Evolutionary conservation across 441 rosid genomes (phyloP), one percentile per base, ranked within the genome.

Genomic region (Populus hybrid): DNA sequence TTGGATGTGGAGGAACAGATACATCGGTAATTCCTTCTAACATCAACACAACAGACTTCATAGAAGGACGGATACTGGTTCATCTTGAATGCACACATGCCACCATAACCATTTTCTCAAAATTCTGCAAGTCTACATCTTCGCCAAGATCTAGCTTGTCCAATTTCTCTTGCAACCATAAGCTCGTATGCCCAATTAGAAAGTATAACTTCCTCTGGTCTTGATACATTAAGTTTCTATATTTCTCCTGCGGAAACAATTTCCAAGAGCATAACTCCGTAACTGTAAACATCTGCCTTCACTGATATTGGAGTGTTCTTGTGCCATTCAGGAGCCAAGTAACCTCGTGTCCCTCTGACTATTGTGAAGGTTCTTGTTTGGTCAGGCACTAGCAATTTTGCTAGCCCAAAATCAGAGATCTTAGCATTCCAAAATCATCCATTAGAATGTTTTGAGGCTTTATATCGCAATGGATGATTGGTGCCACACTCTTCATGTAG

Each of bases 401-500:
- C 84, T 6, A 86, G 70, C 4, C 88, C 81, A 7, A 86, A 84
- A 77, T 86, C 82, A 0, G 86, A 76, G 10, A 86, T 78, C 34
- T 80, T 86, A 0, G 82, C 81, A 6, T 26, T 53, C 73, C 65
- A 6, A 4, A 69, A 21, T 78, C 34, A 34, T 77, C 84, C 76
- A 84, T 68, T 2, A 82, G 76, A 23, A 86, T 83, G 79, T 83
- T 85, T 14, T 84, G 86, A 6, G 81, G 86, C 23, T 85, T 86
- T 16, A 86, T 79, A 36, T 84, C 79, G 10, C 89, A 86, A 46
- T 83, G 86, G 28, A 84, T 81, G 71, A 84, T 84, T 16, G 73
- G 87, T 0, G 78, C 66, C 81, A 2, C 89, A 84, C 63, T 85
- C 87, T 59, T 87, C 87, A 9, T 87, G 86, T 5, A 87, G 80